Conservation (phyloP, 2,329 filamentous ascomycete genomes). For the Tolypocladium tropicale region DNA sequence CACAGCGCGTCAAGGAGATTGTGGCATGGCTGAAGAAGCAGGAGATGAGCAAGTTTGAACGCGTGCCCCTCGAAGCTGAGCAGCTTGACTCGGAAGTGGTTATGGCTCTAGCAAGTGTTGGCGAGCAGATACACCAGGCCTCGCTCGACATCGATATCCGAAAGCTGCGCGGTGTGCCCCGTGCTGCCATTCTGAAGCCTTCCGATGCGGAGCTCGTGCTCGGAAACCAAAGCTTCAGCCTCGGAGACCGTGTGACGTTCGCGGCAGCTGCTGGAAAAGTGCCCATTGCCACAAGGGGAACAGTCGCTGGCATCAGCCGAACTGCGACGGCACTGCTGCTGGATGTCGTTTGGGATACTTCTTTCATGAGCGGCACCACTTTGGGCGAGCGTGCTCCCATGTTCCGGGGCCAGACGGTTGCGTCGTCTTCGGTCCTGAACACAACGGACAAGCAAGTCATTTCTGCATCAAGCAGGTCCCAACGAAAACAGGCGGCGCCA, state of each 20-base stretch:
- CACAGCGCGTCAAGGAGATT: conserved; percentile 83
- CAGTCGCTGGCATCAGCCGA: conserved; percentile 87
- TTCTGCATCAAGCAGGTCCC: conserved; percentile 43
- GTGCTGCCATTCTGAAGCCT: conserved; percentile 84
- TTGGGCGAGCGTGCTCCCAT: conserved; percentile 82
- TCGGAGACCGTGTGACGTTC: conserved; percentile 90
- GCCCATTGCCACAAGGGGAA: conserved; percentile 82
- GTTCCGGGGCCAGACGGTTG: conserved; percentile 89
- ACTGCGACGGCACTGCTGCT: conserved; percentile 74
- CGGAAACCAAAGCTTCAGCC: conserved; percentile 67
- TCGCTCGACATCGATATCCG: conserved; percentile 48
- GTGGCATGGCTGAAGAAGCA: conserved; percentile 85
- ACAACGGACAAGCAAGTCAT: conserved; percentile 73
- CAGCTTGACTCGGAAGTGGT: conserved; percentile 91
- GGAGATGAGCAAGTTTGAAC: conserved; percentile 85
- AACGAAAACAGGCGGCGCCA: conserved; percentile 39
- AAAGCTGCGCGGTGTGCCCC: conserved; percentile 71
- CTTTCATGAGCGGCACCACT: conserved; percentile 95
- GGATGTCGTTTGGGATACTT: conserved; percentile 86
- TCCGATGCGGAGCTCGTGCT: conserved; percentile 89
- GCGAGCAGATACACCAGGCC: conserved; percentile 50
- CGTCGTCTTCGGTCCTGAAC: conserved; percentile 81
- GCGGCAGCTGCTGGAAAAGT: conserved; percentile 89
- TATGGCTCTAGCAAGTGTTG: conserved; percentile 64
- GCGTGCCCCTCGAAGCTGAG: conserved; percentile 91